Conservation (phyloP, 768 basidiomycete genomes). For the Clitopilus passeckerianus region DNA sequence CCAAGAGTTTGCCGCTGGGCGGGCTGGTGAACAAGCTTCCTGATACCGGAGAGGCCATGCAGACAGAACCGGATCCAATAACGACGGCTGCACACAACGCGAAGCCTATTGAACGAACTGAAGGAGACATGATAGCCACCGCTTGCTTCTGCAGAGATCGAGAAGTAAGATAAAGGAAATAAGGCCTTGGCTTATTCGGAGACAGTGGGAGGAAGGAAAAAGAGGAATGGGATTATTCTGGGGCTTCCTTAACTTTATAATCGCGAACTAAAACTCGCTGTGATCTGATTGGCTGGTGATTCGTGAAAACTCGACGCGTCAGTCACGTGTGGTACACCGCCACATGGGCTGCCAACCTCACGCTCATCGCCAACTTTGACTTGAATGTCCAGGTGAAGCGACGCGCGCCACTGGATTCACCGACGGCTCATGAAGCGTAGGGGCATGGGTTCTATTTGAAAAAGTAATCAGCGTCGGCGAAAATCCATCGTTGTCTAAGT, state of each 20-base stretch:
- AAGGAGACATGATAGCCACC: neutral
- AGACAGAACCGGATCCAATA: neutral
- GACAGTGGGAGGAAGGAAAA: neutral
- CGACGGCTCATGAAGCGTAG: too few species aligned
- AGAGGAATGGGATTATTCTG: neutral
- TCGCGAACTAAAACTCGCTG: neutral
- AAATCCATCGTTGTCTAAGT: conserved; percentile 14
- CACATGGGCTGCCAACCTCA: too few species aligned
- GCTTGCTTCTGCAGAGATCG: neutral
- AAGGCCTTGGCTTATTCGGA: neutral
- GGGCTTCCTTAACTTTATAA: neutral
- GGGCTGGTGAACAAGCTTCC: neutral
- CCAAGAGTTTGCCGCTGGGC: neutral
- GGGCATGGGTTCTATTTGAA: too few species aligned
- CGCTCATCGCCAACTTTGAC: too few species aligned
- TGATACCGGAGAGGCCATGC: neutral
- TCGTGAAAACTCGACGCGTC: neutral
- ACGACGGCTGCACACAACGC: neutral
- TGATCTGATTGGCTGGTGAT: neutral
- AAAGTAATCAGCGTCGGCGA: neutral
- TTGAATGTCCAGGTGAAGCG: too few species aligned
- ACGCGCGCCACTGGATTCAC: too few species aligned
- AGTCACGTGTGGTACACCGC: conserved; percentile 3
- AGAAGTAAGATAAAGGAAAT: neutral
- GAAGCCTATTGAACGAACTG: neutral